Evolutionary conservation across 73 alveolate species (phyloP).

Genomic region (Diophrys sp.): DNA sequence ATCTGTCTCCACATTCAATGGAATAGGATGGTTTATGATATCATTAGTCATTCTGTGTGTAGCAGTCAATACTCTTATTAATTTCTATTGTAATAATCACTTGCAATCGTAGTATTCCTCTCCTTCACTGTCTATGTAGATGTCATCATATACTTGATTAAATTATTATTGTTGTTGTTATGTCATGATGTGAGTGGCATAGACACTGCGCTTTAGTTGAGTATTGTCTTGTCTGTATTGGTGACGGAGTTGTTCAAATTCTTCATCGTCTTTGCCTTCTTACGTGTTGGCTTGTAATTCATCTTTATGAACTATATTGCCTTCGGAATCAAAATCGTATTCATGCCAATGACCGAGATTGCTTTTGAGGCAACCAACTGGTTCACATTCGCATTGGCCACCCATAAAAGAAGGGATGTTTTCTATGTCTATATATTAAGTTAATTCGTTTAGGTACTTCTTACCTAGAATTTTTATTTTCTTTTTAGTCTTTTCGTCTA

Average conservation of each 20-base stretch:
- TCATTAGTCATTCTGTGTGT: no score
- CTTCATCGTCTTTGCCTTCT: no score
- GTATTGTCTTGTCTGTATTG: no score
- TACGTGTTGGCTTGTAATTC: no score
- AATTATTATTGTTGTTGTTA: neutral
- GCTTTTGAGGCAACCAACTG: neutral
- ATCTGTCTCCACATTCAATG: no score
- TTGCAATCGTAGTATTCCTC: neutral
- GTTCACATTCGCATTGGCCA: constrained; percentile 67
- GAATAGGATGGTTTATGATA: no score
- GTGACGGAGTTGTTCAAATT: neutral
- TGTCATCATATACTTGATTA: neutral
- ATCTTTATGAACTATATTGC: neutral
- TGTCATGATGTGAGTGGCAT: neutral
- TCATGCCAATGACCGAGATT: neutral
- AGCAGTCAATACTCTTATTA: no score
- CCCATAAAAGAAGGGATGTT: constrained; percentile 74
- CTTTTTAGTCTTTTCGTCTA: constrained; percentile 75
- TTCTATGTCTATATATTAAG: constrained; percentile 56
- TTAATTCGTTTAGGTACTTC: constrained; percentile 61
- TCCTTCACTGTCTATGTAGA: neutral
- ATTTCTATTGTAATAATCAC: no score
- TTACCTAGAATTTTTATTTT: constrained; percentile 66
- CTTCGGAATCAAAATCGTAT: neutral
- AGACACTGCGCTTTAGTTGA: neutral